phyloP scores from a whole-genome alignment of 2,329 filamentous ascomycete species.

The Trichoderma pleuroti region DNA sequence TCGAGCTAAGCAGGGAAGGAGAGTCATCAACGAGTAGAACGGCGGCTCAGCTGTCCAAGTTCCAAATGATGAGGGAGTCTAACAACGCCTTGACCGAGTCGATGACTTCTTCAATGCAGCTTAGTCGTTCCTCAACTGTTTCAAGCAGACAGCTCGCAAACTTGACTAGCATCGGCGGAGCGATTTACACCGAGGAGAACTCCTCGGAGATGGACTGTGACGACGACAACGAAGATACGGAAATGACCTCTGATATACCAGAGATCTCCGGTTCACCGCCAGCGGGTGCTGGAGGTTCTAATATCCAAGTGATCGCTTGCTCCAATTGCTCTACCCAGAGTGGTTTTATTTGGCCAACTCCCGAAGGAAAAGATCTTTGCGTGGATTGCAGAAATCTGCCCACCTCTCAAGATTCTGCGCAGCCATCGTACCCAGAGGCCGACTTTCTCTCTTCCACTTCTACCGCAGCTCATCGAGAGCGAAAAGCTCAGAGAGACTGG shows the following conservation, averaged over 20 bases:
- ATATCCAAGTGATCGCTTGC: background rate
- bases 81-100: constrained; percentile 88
- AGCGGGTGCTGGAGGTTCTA: rapidly evolving
- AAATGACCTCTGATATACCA: background rate
- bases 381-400: background rate
- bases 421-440: background rate
- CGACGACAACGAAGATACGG: background rate
- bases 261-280: background rate
- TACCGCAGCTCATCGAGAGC: background rate
- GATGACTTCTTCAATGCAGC: constrained; percentile 81
- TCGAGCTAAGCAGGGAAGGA: constrained; percentile 64
- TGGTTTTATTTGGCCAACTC: rapidly evolving
- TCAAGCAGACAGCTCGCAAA: constrained; percentile 59
- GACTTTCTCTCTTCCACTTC: background rate
- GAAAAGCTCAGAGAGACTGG: no score
- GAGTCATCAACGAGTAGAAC: constrained; percentile 72
- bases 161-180: constrained; percentile 62
- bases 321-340: background rate
- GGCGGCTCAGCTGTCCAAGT: constrained; percentile 75
- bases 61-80: constrained; percentile 83
- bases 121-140: constrained; percentile 78
- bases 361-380: background rate
- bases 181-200: constrained; percentile 52
- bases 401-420: background rate
- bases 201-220: background rate